Base-by-base conservation (phyloP, 805 yeast genomes). In the Ogataea degrootiae region DNA sequence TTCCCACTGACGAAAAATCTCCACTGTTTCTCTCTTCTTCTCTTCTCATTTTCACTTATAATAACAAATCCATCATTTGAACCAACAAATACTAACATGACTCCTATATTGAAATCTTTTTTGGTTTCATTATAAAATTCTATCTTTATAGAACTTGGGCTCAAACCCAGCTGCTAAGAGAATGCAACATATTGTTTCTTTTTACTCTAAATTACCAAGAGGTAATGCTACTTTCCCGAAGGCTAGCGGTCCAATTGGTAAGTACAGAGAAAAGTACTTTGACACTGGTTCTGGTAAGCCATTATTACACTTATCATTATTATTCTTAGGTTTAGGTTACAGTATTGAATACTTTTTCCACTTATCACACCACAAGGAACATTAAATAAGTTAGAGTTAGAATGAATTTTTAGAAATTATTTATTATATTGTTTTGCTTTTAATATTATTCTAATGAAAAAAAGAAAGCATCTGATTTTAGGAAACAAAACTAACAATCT, bases 91-190 rank as follows among this genome's bases (percentile, higher is more conserved):
- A 55, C 57, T 56, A 54, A 54, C 58, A 49, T 44, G 17, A 26
- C 31, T 26, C 3, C 11, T 4, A 26, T 9, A 26, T 26, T 26
- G 31, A 26, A 26, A 26, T 26, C 31, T 9, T 3, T 39, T 12
- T 5, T 22, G 17, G 11, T 15, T 9, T 21, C 16, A 9, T 41
- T 23, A 9, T 8, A 6, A 21, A n/a, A 8, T 3, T 22, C 15
- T 34, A 14, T 19, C 21, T 35, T 31, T 51, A 26, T 68, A 83
- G 85, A 91, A 89, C 85, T 77, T 94, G 59, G 96, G 96, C 51
- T 80, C 96, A 52, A 89, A 90, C 75, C 97, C 97, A 65, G 86
- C 92, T 63, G 98, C 98, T 61, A 88, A 89, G 80, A 88, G 96
- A 76, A 88, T 94, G 85, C 85, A 88, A 58, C 87, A 87, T 70